Percentiles rank a stretch among this genome's conserved stretches.
These are phyloP conservation scores for Mycosphaerella sp. DNA, from an alignment of 2,329 filamentous ascomycete genomes.

Conservation along the genomic window DNA sequence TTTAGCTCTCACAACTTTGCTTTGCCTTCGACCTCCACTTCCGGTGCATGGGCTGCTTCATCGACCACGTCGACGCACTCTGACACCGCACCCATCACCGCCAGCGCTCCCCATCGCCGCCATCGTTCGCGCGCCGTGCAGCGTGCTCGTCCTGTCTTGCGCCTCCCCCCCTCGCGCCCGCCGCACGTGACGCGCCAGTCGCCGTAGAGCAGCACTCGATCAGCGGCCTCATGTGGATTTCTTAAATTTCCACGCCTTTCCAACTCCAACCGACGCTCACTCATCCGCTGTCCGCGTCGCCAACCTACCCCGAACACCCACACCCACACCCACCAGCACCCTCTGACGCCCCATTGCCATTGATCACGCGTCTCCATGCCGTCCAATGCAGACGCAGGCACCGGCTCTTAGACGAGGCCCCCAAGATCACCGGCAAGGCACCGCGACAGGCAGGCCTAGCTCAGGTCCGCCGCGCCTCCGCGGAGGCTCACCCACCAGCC, in stretches of 20 bases:
- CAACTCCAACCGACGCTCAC: not conserved
- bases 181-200: not conserved
- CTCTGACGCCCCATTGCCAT: not conserved
- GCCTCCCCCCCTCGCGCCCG: not conserved
- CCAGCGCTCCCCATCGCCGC: not conserved
- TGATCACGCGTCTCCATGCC: conserved; percentile 1
- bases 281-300: not conserved
- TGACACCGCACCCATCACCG: too few species aligned
- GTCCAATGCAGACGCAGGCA: conserved; percentile 4
- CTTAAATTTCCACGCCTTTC: not conserved
- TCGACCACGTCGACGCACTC: too few species aligned
- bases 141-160: not conserved
- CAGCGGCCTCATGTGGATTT: conserved; percentile 2
- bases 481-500: conserved; percentile 1
- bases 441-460: not conserved
- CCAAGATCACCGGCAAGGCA: conserved; percentile 1
- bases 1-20: too few species aligned
- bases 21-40: too few species aligned
- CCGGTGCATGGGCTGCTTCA: too few species aligned
- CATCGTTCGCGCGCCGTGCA: not conserved
- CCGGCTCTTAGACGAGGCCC: not conserved
- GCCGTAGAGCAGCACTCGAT: not conserved
- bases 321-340: not conserved
- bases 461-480: conserved; percentile 5
- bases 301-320: not conserved